These are phyloP conservation scores for Globisporangium nunn DNA, from an alignment of 352 stramenopile species.

Conservation along the genomic window DNA sequence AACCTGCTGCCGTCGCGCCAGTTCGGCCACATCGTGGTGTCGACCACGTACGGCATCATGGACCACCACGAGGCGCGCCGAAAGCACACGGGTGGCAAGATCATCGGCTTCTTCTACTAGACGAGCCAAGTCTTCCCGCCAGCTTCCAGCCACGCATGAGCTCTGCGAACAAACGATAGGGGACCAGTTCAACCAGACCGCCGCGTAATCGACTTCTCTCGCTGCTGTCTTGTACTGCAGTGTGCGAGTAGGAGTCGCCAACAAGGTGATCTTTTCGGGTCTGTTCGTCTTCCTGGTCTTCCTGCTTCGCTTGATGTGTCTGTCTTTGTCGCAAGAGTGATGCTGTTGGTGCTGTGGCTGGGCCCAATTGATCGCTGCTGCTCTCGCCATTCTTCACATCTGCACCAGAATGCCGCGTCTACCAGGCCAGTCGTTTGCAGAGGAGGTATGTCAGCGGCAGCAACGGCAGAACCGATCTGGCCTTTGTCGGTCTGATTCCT, in stretches of 20 bases:
- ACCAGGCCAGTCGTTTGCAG: background rate
- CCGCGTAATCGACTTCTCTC: background rate
- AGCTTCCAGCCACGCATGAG: background rate
- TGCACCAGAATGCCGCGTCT: too few relatives aligned
- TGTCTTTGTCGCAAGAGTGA: too few relatives aligned
- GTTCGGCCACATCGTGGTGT: conserved; percentile 97
- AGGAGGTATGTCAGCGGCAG: background rate
- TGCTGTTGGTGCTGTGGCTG: too few relatives aligned
- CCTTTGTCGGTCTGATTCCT: background rate
- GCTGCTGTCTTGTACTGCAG: background rate
- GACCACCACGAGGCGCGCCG: conserved; percentile 93
- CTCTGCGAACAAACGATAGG: conserved; percentile 2
- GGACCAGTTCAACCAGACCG: background rate
- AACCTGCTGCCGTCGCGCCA: conserved; percentile 98
- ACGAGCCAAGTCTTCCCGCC: background rate
- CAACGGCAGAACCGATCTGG: conserved; percentile 3
- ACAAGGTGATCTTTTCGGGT: background rate
- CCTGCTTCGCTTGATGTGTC: background rate
- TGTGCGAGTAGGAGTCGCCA: background rate
- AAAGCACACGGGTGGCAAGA: conserved; percentile 99
- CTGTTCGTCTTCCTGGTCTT: background rate
- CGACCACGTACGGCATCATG: conserved; percentile 89
- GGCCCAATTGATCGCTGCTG: too few relatives aligned
- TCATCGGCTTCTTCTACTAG: conserved; percentile 99
- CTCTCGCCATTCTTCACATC: too few relatives aligned